Evolutionary conservation across 1,284 basidiomycete species (phyloP), one percentile per base, ranked within the genome.

Genomic region (Cryptococcus sp.): DNA sequence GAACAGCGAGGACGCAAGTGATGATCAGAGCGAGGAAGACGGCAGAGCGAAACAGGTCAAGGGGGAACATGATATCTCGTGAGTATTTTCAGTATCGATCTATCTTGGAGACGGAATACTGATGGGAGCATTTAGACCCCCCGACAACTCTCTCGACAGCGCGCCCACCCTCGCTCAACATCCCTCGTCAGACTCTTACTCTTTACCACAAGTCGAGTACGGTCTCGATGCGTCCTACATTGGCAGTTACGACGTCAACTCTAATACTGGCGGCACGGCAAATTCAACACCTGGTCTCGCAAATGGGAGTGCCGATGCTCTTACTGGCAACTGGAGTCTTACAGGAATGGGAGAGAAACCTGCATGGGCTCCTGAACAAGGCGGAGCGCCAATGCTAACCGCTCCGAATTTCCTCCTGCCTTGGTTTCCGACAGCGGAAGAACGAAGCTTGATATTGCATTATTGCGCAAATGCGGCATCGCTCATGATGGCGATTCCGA

Each of bases 401-500:
- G 66, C 68, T 13, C 70, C 65, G n/a, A 67, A 70, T 48, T 73
- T 75, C 63, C 66, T 76, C 10, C 50, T 76, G 1, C 76, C 74
- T 0, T 78, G 75, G 74, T 78, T 78, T 59, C 74, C 75, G 8
- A 76, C 76, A 0, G 64, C 70, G n/a, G 72, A 76, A 52, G 76
- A 78, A 57, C 63, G 75, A 50, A 73, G 72, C 57, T 59, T 76
- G 22, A 76, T 76, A 50, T 58, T 78, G 17, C 76, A 76, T 57
- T 78, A 75, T 50, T 76, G 74, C 59, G 75, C 74, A 38, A 76
- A 78, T 50, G 76, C 75, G 23, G 76, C 78, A 17, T 72, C 75
- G 34, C 68, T 80, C 45, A 79, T 78, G 73, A 80, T 80, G 77
- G 79, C 79, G 46, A 76, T 80, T 22, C 79, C 77, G 6, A 66